Evolutionary conservation across 768 basidiomycete genomes (phyloP).

Genomic region (Termitomyces sp.): DNA sequence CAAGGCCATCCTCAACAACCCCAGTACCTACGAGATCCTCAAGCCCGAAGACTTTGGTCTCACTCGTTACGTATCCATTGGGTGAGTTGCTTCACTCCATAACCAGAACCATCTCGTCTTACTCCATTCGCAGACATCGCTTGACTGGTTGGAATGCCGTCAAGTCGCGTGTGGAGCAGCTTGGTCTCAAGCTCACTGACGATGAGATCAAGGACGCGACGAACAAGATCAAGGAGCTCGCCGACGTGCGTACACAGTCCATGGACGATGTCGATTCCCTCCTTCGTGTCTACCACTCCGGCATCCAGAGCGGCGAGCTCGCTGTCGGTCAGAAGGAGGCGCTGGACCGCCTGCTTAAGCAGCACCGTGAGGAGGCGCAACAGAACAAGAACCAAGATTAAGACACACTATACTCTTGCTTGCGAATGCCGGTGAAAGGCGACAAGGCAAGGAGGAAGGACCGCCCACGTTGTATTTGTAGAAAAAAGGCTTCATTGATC

Average conservation of each 20-base stretch:
- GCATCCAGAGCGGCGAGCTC: constrained; percentile 88
- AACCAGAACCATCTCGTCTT: not conserved
- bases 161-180: constrained; percentile 98
- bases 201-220: constrained; percentile 99
- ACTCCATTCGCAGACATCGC: constrained; percentile 59
- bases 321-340: constrained; percentile 92
- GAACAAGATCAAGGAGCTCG: constrained; percentile 98
- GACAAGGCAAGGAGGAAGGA: not conserved
- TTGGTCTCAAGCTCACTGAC: constrained; percentile 85
- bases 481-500: constrained; percentile 12
- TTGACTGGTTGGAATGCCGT: constrained; percentile 99
- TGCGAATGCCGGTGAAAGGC: not conserved
- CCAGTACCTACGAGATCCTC: constrained; percentile 97
- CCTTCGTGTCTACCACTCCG: constrained; percentile 92
- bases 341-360: constrained; percentile 80
- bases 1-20: constrained; percentile 99
- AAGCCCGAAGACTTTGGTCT: constrained; percentile 99
- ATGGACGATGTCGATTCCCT: constrained; percentile 99
- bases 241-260: constrained; percentile 95
- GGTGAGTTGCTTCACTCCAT: constrained; percentile 39
- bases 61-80: constrained; percentile 96
- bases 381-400: constrained; percentile 2
- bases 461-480: constrained; percentile 14
- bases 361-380: constrained; percentile 48
- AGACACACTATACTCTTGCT: not conserved